Base-by-base conservation (phyloP, 2,329 filamentous ascomycete genomes). In the Venturia carpophila region DNA sequence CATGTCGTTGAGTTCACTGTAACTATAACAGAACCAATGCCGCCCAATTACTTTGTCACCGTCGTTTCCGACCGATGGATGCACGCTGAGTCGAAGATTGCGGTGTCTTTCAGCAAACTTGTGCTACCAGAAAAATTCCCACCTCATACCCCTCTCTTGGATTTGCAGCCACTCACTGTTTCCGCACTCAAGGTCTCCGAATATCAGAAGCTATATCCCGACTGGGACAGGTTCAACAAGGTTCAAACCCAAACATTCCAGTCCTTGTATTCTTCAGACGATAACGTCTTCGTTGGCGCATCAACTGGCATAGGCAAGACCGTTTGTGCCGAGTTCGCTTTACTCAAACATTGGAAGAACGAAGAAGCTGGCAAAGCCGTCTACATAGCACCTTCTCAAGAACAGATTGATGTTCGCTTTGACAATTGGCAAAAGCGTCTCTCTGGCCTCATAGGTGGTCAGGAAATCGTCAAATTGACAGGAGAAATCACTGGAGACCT, bases 181-280 rank as follows among this genome's bases (percentile, higher is more conserved):
- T 87, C 91, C 56, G 92, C 93, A 0, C 78, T 99, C 65, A 97
- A 97, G 81, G 84, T 85, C 24, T 86, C 90, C 68, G 92, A 96
- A 68, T 96, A 90, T 71, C 83, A 89, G 67, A 83, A 84, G 30
- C 79, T 99, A 24, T 99, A 97, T 73, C 87, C 90, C 3, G 82
- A 88, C 39, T 95, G 91, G 87, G 83, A 86, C 65, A 86, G 90
- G 68, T 99, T 99, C 82, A 99, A 99, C 80, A 94, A 94, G 75
- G 90, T 99, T 15, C 95, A 99, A 76, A 97, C 94, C 0, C 94
- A 99, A 74, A 91, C 91, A 0, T 99, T 97, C 81, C 96, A 96
- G 73, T 92, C 92, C 1, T 79, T 99, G 0, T 97, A 91, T 74
- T 88, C 89, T 60, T 89, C 90, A 0, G 90, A 97, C 73, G 91